phyloP scores from a whole-genome alignment of 1,284 basidiomycete species.

The Puccinia polysora region DNA sequence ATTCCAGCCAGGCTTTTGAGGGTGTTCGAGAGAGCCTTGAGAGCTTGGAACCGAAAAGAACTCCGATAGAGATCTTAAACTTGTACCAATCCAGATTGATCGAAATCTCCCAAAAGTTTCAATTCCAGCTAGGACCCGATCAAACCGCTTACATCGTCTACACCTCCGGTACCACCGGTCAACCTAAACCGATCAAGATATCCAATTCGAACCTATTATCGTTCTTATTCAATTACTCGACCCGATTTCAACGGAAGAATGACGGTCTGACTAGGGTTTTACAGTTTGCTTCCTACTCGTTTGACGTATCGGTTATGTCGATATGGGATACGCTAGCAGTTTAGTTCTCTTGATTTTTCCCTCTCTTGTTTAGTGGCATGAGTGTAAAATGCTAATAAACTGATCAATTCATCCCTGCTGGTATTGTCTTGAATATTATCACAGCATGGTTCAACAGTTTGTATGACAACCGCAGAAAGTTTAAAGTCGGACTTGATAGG shows the following conservation, averaged over 20 bases:
- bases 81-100: neutral
- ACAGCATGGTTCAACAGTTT: conserved; percentile 48
- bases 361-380: no score
- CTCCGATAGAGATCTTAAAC: conserved; percentile 2
- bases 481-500: conserved; percentile 47
- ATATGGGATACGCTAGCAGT: conserved; percentile 47
- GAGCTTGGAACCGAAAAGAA: neutral
- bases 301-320: conserved; percentile 49
- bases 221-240: conserved; percentile 47
- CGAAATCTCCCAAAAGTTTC: neutral
- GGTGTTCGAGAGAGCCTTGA: no score
- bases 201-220: conserved; percentile 46
- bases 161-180: conserved; percentile 48
- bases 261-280: conserved; percentile 44
- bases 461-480: conserved; percentile 46
- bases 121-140: neutral
- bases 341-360: neutral
- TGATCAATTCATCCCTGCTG: no score
- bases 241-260: conserved; percentile 46
- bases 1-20: neutral
- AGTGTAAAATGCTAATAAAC: no score
- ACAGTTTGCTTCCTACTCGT: conserved; percentile 48
- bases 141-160: conserved; percentile 47
- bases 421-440: neutral
- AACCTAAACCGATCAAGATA: conserved; percentile 48